Conservation (phyloP, 257 asterid genomes). For the Phtheirospermum japonicum region DNA sequence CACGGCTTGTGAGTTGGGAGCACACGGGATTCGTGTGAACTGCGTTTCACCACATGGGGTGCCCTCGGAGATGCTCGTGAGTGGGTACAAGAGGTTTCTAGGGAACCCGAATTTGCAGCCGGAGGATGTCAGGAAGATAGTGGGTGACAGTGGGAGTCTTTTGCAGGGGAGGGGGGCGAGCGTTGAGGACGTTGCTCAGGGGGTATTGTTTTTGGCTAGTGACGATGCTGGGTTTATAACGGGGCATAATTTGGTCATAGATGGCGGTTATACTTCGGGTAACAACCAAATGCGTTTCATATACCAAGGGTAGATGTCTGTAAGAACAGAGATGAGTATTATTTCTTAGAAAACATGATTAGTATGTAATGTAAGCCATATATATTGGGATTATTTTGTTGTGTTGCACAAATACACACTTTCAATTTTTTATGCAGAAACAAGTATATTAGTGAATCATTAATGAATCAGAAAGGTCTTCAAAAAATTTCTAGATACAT, state of each 20-base stretch:
- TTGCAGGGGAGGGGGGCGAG: conserved; percentile 63
- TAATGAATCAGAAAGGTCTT: no score
- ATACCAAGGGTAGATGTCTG: conserved; percentile 36
- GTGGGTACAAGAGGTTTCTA: conserved; percentile 44
- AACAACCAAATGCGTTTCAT: conserved; percentile 47
- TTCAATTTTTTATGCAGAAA: no score
- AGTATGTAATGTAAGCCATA: not conserved
- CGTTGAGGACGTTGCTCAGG: conserved; percentile 63
- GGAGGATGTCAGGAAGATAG: conserved; percentile 58
- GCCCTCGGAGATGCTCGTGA: conserved; percentile 72
- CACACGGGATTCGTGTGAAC: conserved; percentile 70
- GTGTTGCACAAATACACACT: no score
- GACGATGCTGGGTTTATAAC: conserved; percentile 73
- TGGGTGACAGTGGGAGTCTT: conserved; percentile 68
- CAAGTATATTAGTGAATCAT: no score
- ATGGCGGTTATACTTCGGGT: conserved; percentile 77
- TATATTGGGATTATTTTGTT: not conserved
- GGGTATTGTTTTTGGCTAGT: conserved; percentile 67
- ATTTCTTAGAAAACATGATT: no score
- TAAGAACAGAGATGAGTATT: not conserved
- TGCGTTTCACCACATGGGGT: conserved; percentile 83
- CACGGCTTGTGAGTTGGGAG: conserved; percentile 77
- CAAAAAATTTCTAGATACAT: no score
- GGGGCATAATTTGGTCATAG: conserved; percentile 78
- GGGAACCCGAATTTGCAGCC: conserved; percentile 41